These are phyloP conservation scores for Verticillium longisporum DNA, from an alignment of 2,329 filamentous ascomycete genomes.

Conservation along the genomic window DNA sequence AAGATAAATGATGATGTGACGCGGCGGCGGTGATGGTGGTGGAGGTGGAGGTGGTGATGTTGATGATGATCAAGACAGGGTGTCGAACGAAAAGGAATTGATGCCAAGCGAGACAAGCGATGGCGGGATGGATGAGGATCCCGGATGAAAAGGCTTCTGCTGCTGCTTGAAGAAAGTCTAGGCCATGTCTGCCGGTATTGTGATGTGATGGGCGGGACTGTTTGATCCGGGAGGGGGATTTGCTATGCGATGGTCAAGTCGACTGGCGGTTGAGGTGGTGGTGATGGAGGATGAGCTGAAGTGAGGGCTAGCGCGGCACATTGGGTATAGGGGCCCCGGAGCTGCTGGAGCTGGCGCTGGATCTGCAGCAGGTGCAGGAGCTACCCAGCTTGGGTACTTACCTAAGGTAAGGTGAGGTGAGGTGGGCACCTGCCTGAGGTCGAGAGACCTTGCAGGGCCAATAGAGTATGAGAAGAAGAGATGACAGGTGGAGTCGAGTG, in stretches of 20 bases:
- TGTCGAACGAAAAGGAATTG: background rate
- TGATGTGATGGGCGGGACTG: too few species aligned
- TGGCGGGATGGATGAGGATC: background rate
- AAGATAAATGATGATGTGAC: background rate
- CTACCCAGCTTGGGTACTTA: too few species aligned
- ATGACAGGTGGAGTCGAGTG: too few species aligned
- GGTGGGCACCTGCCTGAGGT: background rate
- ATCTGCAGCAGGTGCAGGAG: too few species aligned
- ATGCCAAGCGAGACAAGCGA: background rate
- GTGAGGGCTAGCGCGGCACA: too few species aligned
- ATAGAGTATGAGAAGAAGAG: background rate
- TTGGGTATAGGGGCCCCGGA: background rate
- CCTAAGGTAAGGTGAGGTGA: too few species aligned
- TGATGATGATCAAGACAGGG: background rate
- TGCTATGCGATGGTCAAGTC: background rate
- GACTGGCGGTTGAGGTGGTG: background rate
- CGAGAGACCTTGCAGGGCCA: background rate
- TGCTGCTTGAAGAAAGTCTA: background rate
- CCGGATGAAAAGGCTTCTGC: background rate
- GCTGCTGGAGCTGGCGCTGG: background rate
- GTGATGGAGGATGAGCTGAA: background rate
- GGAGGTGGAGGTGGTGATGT: too few species aligned
- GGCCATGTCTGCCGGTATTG: background rate
- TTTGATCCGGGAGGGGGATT: background rate
- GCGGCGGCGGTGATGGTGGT: background rate